A percentile compares a stretch with the other conserved stretches of the same genome.
Evolutionary conservation across 1,284 basidiomycete genomes (phyloP).

Genomic region (Wolfiporia cocos): DNA sequence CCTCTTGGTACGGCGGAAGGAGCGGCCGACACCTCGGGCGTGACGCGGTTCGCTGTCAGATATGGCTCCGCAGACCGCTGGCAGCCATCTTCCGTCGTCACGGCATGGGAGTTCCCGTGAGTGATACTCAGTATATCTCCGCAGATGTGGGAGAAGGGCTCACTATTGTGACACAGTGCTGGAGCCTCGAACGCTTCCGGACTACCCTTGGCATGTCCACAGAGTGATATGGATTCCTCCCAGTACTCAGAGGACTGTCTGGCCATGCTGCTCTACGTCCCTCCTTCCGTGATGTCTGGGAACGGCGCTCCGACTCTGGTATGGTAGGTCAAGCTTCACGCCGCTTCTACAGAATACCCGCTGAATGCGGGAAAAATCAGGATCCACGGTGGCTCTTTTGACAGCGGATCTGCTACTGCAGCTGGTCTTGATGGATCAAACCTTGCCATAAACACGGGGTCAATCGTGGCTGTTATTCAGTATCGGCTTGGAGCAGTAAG

Average conservation of each 20-base stretch:
- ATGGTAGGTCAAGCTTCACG: slow-evolving; percentile 39
- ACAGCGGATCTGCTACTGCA: slow-evolving; percentile 62
- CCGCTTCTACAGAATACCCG: not conserved
- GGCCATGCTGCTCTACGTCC: slow-evolving; percentile 70
- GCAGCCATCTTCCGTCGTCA: slow-evolving; percentile 45
- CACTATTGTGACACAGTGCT: no score
- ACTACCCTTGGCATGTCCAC: slow-evolving; percentile 69
- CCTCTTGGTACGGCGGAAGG: slow-evolving; percentile 52
- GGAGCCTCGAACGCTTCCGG: slow-evolving; percentile 43
- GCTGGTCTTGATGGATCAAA: slow-evolving; percentile 76
- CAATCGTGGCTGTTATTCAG: slow-evolving; percentile 83
- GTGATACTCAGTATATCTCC: slow-evolving; percentile 20
- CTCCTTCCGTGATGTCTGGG: slow-evolving; percentile 28
- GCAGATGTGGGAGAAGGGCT: no score
- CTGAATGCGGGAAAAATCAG: slow-evolving; percentile 29
- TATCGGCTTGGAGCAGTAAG: slow-evolving; percentile 77
- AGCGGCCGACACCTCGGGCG: slow-evolving; percentile 38
- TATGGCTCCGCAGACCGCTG: slow-evolving; percentile 62
- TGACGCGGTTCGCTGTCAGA: slow-evolving; percentile 52
- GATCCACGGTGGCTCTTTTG: slow-evolving; percentile 86
- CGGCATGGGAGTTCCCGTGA: slow-evolving; percentile 58
- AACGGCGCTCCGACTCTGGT: slow-evolving; percentile 50
- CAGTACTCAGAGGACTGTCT: slow-evolving; percentile 71
- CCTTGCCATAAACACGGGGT: slow-evolving; percentile 65
- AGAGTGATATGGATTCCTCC: slow-evolving; percentile 42